Evolutionary conservation across 23 red algal species (phyloP).

Genomic region (Gracilaria vermiculophylla): DNA sequence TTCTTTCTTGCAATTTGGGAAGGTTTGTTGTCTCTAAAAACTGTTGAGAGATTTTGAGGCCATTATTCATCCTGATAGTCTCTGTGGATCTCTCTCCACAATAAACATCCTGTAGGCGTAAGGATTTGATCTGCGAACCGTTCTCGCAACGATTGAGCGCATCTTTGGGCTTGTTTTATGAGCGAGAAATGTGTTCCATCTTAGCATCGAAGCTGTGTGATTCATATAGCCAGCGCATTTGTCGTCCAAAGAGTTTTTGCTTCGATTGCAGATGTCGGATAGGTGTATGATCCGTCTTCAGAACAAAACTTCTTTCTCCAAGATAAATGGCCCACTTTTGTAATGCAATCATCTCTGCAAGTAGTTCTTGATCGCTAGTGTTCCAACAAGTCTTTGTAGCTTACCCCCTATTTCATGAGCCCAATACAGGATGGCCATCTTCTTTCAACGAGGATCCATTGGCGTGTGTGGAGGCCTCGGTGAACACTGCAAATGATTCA

Average conservation of each 20-base stretch:
- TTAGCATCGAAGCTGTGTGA: constrained; percentile 8
- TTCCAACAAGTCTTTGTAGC: not conserved
- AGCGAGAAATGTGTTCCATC: constrained; percentile 8
- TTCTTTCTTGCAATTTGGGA: not conserved
- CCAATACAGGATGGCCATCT: constrained; percentile 33
- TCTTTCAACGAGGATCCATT: constrained; percentile 28
- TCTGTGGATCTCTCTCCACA: not conserved
- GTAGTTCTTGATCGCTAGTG: not conserved
- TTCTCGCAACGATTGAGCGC: constrained; percentile 9
- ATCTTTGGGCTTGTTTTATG: constrained; percentile 13
- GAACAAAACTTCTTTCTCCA: constrained; percentile 10
- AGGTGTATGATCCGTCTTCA: constrained; percentile 38
- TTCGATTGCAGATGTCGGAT: constrained; percentile 43
- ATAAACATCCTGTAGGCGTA: not conserved
- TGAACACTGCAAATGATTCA: constrained; percentile 2
- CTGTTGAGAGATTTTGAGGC: not conserved
- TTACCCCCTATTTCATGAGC: not conserved
- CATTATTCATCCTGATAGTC: constrained; percentile 15
- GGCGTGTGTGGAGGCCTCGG: constrained; percentile 2
- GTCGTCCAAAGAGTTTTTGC: constrained; percentile 5
- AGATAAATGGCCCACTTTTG: constrained; percentile 41
- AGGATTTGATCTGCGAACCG: not conserved
- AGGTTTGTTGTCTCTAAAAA: not conserved
- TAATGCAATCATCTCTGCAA: constrained; percentile 21
- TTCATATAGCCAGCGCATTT: constrained; percentile 30